These are phyloP conservation scores for Aurifilum marmelostoma DNA, from an alignment of 2,329 filamentous ascomycete species.

Conservation along the genomic window DNA sequence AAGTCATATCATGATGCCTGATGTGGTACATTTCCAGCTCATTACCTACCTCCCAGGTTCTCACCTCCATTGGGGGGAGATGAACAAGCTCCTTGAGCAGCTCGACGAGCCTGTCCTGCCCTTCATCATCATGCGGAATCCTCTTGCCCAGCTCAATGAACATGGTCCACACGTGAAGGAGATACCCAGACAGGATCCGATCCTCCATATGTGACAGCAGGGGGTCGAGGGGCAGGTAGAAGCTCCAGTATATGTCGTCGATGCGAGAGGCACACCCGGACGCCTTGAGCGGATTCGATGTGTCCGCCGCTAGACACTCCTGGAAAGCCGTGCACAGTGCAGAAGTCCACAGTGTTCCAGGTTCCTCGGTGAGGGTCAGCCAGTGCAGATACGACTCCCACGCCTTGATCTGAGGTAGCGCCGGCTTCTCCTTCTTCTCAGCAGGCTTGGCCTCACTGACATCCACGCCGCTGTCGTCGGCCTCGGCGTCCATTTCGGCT, in stretches of 20 bases:
- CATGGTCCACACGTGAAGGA: slow-evolving; percentile 29
- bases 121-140: slow-evolving; percentile 24
- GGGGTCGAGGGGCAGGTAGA: slow-evolving; percentile 27
- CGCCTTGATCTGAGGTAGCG: slow-evolving; percentile 19
- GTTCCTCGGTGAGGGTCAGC: slow-evolving; percentile 26
- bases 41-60: slow-evolving; percentile 27
- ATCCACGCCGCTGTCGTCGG: not conserved
- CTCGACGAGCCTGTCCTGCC: slow-evolving; percentile 27
- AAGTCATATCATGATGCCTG: slow-evolving; percentile 6
- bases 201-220: slow-evolving; percentile 26
- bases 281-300: slow-evolving; percentile 4
- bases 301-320: slow-evolving; percentile 16
- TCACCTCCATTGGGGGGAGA: slow-evolving; percentile 28
- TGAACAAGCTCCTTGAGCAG: slow-evolving; percentile 25
- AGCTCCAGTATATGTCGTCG: slow-evolving; percentile 30
- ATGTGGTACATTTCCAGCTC: accelerated
- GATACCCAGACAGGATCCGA: slow-evolving; percentile 26
- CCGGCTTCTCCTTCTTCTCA: not conserved
- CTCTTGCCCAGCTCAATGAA: slow-evolving; percentile 29
- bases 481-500: slow-evolving; percentile 16
- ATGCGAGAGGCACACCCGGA: slow-evolving; percentile 26
- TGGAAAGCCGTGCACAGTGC: slow-evolving; percentile 25
- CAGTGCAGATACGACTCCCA: slow-evolving; percentile 29
- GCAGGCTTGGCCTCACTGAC: not conserved
- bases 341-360: slow-evolving; percentile 26